phyloP scores from a whole-genome alignment of 305 asterid genomes.

The Striga hermonthica region DNA sequence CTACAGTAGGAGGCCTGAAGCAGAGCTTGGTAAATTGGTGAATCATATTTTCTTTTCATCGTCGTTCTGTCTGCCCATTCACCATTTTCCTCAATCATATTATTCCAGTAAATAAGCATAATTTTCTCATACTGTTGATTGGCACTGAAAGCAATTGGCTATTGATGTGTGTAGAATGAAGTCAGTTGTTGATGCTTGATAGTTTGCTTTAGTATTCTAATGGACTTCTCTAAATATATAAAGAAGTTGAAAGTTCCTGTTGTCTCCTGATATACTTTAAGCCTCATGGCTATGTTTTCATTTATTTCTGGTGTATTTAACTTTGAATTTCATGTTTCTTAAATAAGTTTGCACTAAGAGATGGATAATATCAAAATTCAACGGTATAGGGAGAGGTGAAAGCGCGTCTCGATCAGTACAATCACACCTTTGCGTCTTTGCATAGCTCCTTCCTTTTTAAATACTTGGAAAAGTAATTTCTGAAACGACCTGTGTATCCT shows the following conservation, averaged over 20 bases:
- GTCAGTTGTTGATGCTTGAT: conserved; percentile 11
- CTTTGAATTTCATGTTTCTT: neutral
- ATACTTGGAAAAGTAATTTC: conserved; percentile 5
- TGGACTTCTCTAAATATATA: neutral
- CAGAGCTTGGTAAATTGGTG: conserved; percentile 76
- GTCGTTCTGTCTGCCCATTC: neutral
- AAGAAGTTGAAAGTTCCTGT: neutral
- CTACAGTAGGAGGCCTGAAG: conserved; percentile 82
- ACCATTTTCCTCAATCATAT: conserved; percentile 3
- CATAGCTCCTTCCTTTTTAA: conserved; percentile 14
- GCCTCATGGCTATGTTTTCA: conserved; percentile 21
- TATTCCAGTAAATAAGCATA: conserved; percentile 12
- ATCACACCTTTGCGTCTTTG: neutral
- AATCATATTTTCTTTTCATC: conserved; percentile 2
- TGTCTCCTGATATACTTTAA: conserved; percentile 5
- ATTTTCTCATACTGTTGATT: conserved; percentile 11
- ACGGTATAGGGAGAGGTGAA: conserved; percentile 11
- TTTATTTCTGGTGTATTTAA: conserved; percentile 1
- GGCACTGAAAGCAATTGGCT: conserved; percentile 1
- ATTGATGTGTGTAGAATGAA: conserved; percentile 7
- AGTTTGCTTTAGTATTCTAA: neutral
- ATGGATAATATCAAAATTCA: conserved; percentile 7
- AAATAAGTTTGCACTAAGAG: neutral
- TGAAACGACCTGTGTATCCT: neutral
- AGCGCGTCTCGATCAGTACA: conserved; percentile 3